A percentile compares a stretch with the other conserved stretches of the same genome.
Evolutionary conservation across 2,329 filamentous ascomycete genomes (phyloP).

Genomic region (Seiridium unicorne): DNA sequence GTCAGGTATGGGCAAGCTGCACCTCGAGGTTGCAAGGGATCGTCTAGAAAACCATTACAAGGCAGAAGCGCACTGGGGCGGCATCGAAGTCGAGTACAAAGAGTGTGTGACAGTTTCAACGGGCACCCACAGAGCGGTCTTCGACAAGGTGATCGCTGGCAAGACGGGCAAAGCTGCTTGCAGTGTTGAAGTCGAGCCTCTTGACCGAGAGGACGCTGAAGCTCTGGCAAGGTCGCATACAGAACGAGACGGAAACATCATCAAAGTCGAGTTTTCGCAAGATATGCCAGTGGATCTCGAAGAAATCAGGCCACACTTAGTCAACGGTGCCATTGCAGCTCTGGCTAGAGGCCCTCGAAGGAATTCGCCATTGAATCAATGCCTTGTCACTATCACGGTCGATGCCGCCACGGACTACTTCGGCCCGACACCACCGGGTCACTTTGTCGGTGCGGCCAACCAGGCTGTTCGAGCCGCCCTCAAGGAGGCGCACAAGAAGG

Average conservation of each 20-base stretch:
- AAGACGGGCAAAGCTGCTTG: conserved; percentile 78
- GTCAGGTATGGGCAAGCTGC: conserved; percentile 94
- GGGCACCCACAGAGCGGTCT: conserved; percentile 56
- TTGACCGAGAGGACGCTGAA: conserved; percentile 41
- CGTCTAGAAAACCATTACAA: conserved; percentile 87
- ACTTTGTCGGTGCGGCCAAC: conserved; percentile 64
- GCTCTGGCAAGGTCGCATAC: conserved; percentile 39
- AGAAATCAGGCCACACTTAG: conserved; percentile 57
- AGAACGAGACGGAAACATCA: conserved; percentile 70
- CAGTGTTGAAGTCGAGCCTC: conserved; percentile 64
- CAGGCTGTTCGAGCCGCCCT: conserved; percentile 69
- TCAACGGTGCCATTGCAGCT: conserved; percentile 80
- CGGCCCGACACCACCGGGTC: conserved; percentile 60
- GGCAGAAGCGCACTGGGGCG: conserved; percentile 80
- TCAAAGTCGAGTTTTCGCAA: conserved; percentile 46
- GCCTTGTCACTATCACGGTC: conserved; percentile 68
- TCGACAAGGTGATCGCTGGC: conserved; percentile 78
- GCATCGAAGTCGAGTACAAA: conserved; percentile 93
- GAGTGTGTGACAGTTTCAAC: conserved; percentile 69
- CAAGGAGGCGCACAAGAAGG: conserved; percentile 53
- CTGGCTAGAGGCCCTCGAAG: conserved; percentile 81
- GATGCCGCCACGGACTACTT: conserved; percentile 65
- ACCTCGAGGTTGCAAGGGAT: conserved; percentile 89
- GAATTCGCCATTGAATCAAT: conserved; percentile 76
- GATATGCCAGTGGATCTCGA: conserved; percentile 46